Evolutionary conservation across 225 moss, liverwort and hornwort species (phyloP), one percentile per base, ranked within the genome.

Genomic region (Sphagnum contortum): DNA sequence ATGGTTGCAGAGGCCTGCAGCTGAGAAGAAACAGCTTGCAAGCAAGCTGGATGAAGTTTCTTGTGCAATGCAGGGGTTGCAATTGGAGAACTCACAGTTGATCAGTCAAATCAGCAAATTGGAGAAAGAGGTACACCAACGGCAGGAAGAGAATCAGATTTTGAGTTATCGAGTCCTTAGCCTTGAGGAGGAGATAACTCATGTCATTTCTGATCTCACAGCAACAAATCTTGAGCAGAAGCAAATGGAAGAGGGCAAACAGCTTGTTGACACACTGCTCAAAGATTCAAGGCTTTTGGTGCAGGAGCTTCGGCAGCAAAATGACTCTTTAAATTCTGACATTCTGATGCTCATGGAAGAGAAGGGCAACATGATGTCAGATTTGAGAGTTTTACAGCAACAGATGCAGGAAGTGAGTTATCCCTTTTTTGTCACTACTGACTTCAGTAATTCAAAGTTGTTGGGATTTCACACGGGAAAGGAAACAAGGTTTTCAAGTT

Each of bases 1-100:
- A 57, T 81, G 80, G 80, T 73, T 81, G 58, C 76, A 71, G 65
- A 70, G 73, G 59, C 80, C 80, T 45, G 74, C 76, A 55, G 76
- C 74, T 68, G 76, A 81, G 62, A 81, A 70, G 76, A 74, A 61
- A 68, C 76, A 81, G 47, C 74, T 81, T 14, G 76, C 73, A 48
- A 73, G 62, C 49, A 81, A 66, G 62, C 71, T 81, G 48, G 76
- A 81, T 6, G 80, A 81, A 62, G 70, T 71, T 66, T 71, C 68
- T 65, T 68, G 55, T 56, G 59, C 68, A 61, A 53, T 76, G 0
- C 71, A 71, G 62, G 71, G 55, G 46, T 69, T 74, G 66, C 73
- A 77, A 63, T 52, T 53, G 59, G 73, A 81, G 57, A 76, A 65
- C 65, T 63, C 68, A 48, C 68, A 69, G 66, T 64, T 76, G 48